These are phyloP conservation scores for Suillus lakei DNA, from an alignment of 768 basidiomycete species.

Conservation along the genomic window DNA sequence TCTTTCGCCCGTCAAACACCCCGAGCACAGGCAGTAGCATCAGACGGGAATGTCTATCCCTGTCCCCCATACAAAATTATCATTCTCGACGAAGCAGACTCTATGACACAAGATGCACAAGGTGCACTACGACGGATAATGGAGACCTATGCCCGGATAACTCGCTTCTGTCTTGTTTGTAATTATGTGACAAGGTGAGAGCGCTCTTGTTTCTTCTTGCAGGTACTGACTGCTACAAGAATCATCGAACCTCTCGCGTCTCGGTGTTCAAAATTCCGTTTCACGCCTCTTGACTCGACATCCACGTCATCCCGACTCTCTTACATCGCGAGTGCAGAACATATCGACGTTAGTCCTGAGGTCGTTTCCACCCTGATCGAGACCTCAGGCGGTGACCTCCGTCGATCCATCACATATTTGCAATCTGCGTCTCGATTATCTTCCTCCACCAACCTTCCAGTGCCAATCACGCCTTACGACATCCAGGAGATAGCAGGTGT, in stretches of 20 bases:
- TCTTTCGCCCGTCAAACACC: constrained; percentile 94
- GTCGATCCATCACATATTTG: constrained; percentile 96
- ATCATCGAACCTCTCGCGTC: constrained; percentile 99
- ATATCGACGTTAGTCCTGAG: constrained; percentile 56
- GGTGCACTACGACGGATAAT: constrained; percentile 97
- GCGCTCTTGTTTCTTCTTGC: background rate
- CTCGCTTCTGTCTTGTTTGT: constrained; percentile 96
- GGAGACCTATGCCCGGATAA: constrained; percentile 98
- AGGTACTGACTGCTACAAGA: constrained; percentile 44
- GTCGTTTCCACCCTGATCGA: constrained; percentile 77
- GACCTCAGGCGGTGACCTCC: constrained; percentile 89
- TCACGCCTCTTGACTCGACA: constrained; percentile 84
- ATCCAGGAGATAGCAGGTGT: constrained; percentile 98
- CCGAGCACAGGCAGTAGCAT: constrained; percentile 72
- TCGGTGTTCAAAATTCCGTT: constrained; percentile 99
- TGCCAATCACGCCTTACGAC: constrained; percentile 72
- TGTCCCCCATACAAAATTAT: constrained; percentile 99
- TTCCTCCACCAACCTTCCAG: constrained; percentile 70
- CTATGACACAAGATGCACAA: constrained; percentile 99
- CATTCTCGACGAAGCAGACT: constrained; percentile 98
- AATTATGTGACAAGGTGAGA: constrained; percentile 97
- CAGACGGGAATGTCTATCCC: constrained; percentile 85
- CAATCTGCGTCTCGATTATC: constrained; percentile 94
- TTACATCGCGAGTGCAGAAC: constrained; percentile 81
- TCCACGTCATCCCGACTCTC: constrained; percentile 78